These are phyloP conservation scores for Phytopythium cucurbitacearum DNA, from an alignment of 352 stramenopile species.

Conservation along the genomic window DNA sequence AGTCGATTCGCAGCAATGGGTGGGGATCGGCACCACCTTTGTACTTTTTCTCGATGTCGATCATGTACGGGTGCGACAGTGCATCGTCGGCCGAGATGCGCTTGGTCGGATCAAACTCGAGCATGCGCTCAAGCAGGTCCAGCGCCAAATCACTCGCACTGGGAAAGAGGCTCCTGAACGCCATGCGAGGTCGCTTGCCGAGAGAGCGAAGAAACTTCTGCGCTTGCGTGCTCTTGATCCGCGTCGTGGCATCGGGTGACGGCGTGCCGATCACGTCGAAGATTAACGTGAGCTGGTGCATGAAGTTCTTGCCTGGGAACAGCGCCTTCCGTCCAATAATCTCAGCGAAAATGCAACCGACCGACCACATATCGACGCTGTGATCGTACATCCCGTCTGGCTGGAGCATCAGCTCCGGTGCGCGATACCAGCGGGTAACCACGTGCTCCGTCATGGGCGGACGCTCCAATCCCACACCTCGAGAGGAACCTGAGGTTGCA, in stretches of 20 bases:
- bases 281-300: slow-evolving; percentile 76
- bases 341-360: slow-evolving; percentile 81
- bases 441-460: slow-evolving; percentile 80
- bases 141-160: slow-evolving; percentile 43
- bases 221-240: slow-evolving; percentile 71
- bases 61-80: slow-evolving; percentile 65
- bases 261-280: slow-evolving; percentile 74
- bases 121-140: slow-evolving; percentile 56
- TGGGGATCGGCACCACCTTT: slow-evolving; percentile 33
- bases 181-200: slow-evolving; percentile 47
- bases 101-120: slow-evolving; percentile 61
- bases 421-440: slow-evolving; percentile 89
- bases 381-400: slow-evolving; percentile 84
- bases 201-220: slow-evolving; percentile 68
- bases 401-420: slow-evolving; percentile 90
- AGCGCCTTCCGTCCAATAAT: slow-evolving; percentile 70
- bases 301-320: slow-evolving; percentile 77
- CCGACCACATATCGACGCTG: slow-evolving; percentile 91
- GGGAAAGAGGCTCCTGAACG: slow-evolving; percentile 50
- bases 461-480: slow-evolving; percentile 12
- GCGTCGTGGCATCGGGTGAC: slow-evolving; percentile 26
- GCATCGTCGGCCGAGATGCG: slow-evolving; percentile 59
- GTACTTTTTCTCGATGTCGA: slow-evolving; percentile 64
- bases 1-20: slow-evolving; percentile 37
- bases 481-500: slow-evolving; percentile 7